Evolutionary conservation across 176 grass and related monocot genomes (phyloP).

Genomic region (Musa acuminata): DNA sequence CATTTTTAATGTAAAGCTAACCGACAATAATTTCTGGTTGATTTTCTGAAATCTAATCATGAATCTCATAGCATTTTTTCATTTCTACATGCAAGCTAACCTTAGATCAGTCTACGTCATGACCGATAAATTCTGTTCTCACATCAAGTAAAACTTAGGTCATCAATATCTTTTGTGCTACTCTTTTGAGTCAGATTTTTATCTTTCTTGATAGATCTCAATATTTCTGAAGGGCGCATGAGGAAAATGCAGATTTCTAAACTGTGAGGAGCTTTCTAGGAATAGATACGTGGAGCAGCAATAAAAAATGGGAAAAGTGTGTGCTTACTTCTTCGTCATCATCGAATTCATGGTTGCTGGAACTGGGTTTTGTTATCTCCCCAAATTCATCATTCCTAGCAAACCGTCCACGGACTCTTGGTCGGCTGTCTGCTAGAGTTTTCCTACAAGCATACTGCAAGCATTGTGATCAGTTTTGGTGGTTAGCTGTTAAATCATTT

Average conservation of each 20-base stretch:
- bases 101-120: too few relatives aligned
- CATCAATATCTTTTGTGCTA: too few relatives aligned
- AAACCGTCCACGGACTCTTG: slow-evolving; percentile 82
- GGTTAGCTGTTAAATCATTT: neutral
- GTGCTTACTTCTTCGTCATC: slow-evolving; percentile 51
- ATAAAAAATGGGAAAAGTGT: neutral
- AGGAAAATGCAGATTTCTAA: neutral
- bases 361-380: slow-evolving; percentile 46
- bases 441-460: slow-evolving; percentile 97
- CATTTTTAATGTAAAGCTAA: too few relatives aligned
- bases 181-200: too few relatives aligned
- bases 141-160: too few relatives aligned
- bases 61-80: too few relatives aligned
- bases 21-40: too few relatives aligned
- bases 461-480: neutral
- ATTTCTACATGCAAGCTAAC: too few relatives aligned
- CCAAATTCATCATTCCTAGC: slow-evolving; percentile 78
- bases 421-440: slow-evolving; percentile 91
- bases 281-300: neutral
- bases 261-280: neutral
- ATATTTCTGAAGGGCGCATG: too few relatives aligned
- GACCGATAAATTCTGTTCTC: too few relatives aligned
- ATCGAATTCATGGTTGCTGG: slow-evolving; percentile 45
- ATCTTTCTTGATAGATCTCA: too few relatives aligned
- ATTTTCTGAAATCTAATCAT: too few relatives aligned